Evolutionary conservation across 345 rosid genomes (phyloP).

Genomic region (Cochlearia excelsa): DNA sequence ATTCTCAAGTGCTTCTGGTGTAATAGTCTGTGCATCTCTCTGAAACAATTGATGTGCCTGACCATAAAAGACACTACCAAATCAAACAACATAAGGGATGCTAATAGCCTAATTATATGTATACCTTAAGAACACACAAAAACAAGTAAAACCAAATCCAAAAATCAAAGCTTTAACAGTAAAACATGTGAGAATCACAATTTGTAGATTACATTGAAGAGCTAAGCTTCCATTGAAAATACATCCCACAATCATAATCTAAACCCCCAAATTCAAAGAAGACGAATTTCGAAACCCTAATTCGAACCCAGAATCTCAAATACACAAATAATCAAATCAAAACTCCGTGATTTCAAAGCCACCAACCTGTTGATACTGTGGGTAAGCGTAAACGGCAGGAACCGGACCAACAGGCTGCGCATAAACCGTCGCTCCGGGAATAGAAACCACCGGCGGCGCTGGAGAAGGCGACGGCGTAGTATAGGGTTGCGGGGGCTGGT

Average conservation of each 20-base stretch:
- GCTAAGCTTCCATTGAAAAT: slow-evolving; percentile 1
- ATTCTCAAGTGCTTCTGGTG: slow-evolving; percentile 94
- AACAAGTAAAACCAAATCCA: slow-evolving; percentile 1
- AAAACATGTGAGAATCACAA: slow-evolving; percentile 12
- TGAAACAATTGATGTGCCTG: slow-evolving; percentile 94
- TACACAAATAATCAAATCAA: neutral
- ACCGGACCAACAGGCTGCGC: slow-evolving; percentile 49
- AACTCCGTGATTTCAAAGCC: neutral
- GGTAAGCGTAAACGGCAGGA: slow-evolving; percentile 61
- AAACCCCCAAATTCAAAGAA: slow-evolving; percentile 9
- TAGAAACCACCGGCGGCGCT: slow-evolving; percentile 36
- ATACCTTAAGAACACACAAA: neutral
- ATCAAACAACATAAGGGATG: slow-evolving; percentile 14
- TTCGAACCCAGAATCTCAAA: slow-evolving; percentile 8
- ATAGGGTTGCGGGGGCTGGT: slow-evolving; percentile 44
- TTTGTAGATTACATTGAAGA: slow-evolving; percentile 1
- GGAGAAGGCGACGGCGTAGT: slow-evolving; percentile 34
- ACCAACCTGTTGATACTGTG: slow-evolving; percentile 79
- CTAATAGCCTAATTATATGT: no score
- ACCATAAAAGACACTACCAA: slow-evolving; percentile 21
- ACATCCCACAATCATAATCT: neutral
- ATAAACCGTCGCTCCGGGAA: slow-evolving; percentile 46
- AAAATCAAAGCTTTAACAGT: slow-evolving; percentile 13
- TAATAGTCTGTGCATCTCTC: slow-evolving; percentile 89
- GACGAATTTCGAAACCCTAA: slow-evolving; percentile 24